Evolutionary conservation across 106 monocot species (phyloP).

Genomic region (Posidonia australis): DNA sequence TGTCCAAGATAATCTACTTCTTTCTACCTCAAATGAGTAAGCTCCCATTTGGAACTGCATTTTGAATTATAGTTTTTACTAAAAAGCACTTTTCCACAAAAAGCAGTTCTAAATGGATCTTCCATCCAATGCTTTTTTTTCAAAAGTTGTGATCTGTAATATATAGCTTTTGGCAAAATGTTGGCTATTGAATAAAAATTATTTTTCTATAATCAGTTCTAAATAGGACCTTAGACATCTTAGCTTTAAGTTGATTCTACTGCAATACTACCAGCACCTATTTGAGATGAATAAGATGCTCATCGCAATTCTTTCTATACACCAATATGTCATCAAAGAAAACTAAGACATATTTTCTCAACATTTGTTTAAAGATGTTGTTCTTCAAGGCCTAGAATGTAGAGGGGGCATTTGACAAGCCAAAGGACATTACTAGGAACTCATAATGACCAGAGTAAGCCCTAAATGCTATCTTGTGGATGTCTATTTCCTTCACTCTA

Average conservation of each 20-base stretch:
- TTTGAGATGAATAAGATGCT: background rate
- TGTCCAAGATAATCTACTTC: background rate
- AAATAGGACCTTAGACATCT: background rate
- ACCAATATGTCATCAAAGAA: conserved; percentile 2
- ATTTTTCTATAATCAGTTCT: too few relatives aligned
- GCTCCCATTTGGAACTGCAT: too few relatives aligned
- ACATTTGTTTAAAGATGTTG: background rate
- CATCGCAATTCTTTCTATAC: background rate
- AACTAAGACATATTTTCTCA: background rate
- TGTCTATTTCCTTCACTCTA: background rate
- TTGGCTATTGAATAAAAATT: too few relatives aligned
- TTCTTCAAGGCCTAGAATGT: background rate
- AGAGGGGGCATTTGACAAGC: background rate
- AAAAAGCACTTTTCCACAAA: too few relatives aligned
- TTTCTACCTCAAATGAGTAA: too few relatives aligned
- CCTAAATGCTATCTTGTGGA: too few relatives aligned
- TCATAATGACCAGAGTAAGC: background rate
- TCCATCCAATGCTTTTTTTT: too few relatives aligned
- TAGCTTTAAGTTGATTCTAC: too few relatives aligned
- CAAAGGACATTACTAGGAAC: conserved; percentile 1
- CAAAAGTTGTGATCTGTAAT: too few relatives aligned
- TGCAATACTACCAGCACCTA: background rate
- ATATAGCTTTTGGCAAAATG: too few relatives aligned
- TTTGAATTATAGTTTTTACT: too few relatives aligned
- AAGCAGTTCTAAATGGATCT: too few relatives aligned